Evolutionary conservation across 768 basidiomycete species (phyloP), one percentile per base, ranked within the genome.

Genomic region (Pulveroboletus sp.): DNA sequence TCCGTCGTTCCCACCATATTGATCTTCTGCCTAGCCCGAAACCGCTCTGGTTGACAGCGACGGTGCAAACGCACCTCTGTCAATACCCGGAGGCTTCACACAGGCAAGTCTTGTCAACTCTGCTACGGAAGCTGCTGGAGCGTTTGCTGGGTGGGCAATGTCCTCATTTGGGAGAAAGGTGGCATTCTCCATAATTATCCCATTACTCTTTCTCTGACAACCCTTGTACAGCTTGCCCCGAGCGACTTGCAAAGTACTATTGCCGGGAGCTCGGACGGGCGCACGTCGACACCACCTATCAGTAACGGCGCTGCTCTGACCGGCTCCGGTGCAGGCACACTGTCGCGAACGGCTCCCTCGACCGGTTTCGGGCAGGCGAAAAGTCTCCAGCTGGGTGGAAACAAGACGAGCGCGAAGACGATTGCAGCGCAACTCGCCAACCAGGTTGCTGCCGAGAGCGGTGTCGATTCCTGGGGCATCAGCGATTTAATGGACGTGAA

Each of bases 81-180:
- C 71, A 58, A 45, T 70, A 46, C 53, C 69, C 27, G 60, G 64
- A n/a, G 59, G 59, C 7, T 58, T 66, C 34, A 60, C 54, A 39
- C 54, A 62, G 49, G 51, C 55, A 39, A 58, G 76, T 11, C 69
- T 97, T 2, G 90, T 90, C 14, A 92, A 85, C 56, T 84, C 84
- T 5, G 93, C 95, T 0, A 85, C 93, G 0, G 94, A 93, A 0
- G 94, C 94, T 3, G 95, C 94, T 16, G 87, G 90, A 8, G 88
- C 85, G 16, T 72, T 99, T 4, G 94, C 95, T 13, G 92, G 94
- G 6, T 98, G 95, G 95, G 95, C 95, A 2, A 91, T 97, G 36
- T 88, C 92, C 5, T 93, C 89, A 0, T 60, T 97, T 0, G 84
- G 88, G 23, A 94, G 84, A 70, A 89, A 87, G 75, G 89, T 88